Percentiles rank a stretch among this genome's conserved stretches.
These are phyloP conservation scores for Cadophora malorum DNA, from an alignment of 2,329 filamentous ascomycete genomes.

Conservation along the genomic window DNA sequence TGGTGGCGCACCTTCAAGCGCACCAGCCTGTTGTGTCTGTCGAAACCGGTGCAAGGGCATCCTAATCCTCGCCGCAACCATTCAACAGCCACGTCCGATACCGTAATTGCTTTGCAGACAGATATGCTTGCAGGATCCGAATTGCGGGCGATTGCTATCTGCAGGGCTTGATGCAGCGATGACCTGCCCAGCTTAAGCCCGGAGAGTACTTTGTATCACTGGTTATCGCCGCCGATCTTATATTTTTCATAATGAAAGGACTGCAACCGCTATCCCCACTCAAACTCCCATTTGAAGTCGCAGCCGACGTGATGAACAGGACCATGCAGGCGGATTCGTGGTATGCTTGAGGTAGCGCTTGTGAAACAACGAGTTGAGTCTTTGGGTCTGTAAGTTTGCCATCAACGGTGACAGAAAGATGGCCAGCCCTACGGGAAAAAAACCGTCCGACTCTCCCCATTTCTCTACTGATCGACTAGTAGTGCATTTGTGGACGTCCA, in stretches of 20 bases:
- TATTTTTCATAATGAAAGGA: conserved; percentile 11
- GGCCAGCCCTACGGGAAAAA: not conserved
- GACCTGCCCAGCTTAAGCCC: not conserved
- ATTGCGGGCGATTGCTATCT: conserved; percentile 34
- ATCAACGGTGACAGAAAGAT: not conserved
- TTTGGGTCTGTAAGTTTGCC: not conserved
- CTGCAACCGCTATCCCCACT: conserved; percentile 22
- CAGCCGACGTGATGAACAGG: conserved; percentile 13
- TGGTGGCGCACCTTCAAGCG: conserved; percentile 22
- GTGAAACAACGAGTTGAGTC: not conserved
- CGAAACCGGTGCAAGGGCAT: conserved; percentile 37
- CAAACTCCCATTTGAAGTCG: conserved; percentile 2
- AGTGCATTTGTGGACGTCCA: conserved; percentile 4
- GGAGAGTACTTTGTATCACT: conserved; percentile 24
- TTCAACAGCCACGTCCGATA: conserved; percentile 33
- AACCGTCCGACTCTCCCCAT: not conserved
- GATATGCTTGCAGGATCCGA: conserved; percentile 32
- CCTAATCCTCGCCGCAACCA: conserved; percentile 38
- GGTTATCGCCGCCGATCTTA: conserved; percentile 33
- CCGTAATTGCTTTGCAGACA: conserved; percentile 26
- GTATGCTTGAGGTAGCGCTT: not conserved
- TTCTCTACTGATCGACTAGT: not conserved
- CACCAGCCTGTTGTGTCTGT: conserved; percentile 25
- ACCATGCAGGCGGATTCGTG: conserved; percentile 18
- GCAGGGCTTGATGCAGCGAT: conserved; percentile 17